Evolutionary conservation across 1,284 basidiomycete genomes (phyloP).

Genomic region (Sanghuangporus baumii): DNA sequence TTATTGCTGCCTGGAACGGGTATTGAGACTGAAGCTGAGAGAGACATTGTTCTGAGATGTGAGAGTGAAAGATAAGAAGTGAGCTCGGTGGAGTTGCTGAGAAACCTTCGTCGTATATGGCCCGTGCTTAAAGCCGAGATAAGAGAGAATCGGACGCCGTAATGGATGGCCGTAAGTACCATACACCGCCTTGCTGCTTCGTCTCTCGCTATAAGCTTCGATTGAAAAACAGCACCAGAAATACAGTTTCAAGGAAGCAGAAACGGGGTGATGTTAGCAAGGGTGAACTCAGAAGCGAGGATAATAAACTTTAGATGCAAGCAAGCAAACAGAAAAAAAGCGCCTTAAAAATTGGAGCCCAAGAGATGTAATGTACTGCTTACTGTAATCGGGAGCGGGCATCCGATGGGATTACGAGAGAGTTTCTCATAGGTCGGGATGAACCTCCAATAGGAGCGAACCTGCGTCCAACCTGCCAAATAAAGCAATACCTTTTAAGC

Average conservation of each 20-base stretch:
- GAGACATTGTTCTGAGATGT: conserved; percentile 11
- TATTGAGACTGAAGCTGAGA: not conserved
- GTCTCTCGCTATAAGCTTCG: not conserved
- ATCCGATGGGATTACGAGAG: not conserved
- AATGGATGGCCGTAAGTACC: not conserved
- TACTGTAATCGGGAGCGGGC: not conserved
- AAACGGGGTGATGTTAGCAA: not conserved
- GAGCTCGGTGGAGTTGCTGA: conserved; percentile 1
- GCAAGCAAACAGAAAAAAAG: not conserved
- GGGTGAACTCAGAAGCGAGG: not conserved
- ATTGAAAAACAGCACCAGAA: not conserved
- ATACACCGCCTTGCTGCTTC: not conserved
- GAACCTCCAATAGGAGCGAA: not conserved
- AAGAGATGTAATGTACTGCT: not conserved
- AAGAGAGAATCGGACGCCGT: not conserved
- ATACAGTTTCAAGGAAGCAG: not conserved
- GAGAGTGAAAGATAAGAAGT: conserved; percentile 5
- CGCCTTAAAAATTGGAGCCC: too few species aligned
- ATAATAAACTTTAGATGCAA: not conserved
- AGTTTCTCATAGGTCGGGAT: not conserved
- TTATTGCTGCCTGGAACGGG: conserved; percentile 32
- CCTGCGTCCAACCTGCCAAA: not conserved
- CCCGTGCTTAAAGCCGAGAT: conserved; percentile 2
- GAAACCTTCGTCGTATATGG: not conserved
- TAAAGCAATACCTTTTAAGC: not conserved